These are phyloP conservation scores for Sphagnum tenellum DNA, from an alignment of 225 moss, liverwort and hornwort species.

Conservation along the genomic window DNA sequence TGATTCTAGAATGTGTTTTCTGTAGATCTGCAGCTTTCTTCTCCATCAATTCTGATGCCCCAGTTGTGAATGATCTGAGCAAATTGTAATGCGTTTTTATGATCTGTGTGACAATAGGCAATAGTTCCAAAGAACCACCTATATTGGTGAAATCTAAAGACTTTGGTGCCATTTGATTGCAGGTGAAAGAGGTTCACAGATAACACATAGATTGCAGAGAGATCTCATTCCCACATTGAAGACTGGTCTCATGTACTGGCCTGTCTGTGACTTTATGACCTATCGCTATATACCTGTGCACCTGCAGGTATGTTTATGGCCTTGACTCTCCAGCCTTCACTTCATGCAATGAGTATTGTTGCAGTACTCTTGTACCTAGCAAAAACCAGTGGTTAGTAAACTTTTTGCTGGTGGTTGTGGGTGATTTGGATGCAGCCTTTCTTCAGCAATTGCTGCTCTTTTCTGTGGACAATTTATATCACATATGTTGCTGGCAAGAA, in stretches of 20 bases:
- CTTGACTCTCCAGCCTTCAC: background rate
- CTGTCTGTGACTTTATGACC: slow-evolving; percentile 47
- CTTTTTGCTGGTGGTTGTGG: slow-evolving; percentile 3
- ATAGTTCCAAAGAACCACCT: too few species aligned
- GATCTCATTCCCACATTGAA: slow-evolving; percentile 48
- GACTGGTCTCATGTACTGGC: slow-evolving; percentile 52
- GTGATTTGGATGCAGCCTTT: slow-evolving; percentile 37
- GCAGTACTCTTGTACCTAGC: background rate
- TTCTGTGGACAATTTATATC: slow-evolving; percentile 49
- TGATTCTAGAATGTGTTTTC: too few species aligned
- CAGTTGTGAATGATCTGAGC: too few species aligned
- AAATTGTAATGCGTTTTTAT: too few species aligned
- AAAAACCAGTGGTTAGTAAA: too few species aligned
- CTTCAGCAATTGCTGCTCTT: slow-evolving; percentile 50
- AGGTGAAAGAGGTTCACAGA: slow-evolving; percentile 47
- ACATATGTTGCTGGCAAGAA: slow-evolving; percentile 56
- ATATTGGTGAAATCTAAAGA: background rate
- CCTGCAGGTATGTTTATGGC: slow-evolving; percentile 30
- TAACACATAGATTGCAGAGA: slow-evolving; percentile 37
- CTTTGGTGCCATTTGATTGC: background rate
- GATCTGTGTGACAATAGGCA: too few species aligned
- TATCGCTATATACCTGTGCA: slow-evolving; percentile 50
- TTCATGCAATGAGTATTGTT: background rate
- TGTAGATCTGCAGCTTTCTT: too few species aligned
- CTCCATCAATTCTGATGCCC: too few species aligned